A percentile compares a stretch with the other conserved stretches of the same genome.
These are phyloP conservation scores for Irpex lacteus DNA, from an alignment of 1,284 basidiomycete genomes.

Conservation along the genomic window DNA sequence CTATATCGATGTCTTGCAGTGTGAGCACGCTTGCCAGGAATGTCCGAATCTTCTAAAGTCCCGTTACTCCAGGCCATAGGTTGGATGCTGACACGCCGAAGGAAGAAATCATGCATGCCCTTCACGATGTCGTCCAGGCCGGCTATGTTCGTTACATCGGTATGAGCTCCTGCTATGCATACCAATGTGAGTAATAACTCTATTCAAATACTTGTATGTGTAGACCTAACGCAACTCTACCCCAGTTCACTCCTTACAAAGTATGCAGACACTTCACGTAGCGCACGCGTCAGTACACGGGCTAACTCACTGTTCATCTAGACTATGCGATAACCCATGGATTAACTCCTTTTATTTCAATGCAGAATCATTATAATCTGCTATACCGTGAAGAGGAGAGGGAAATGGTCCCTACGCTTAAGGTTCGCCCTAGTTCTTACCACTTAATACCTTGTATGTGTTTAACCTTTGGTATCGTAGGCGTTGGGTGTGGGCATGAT, in stretches of 20 bases:
- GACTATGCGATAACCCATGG: conserved; percentile 35
- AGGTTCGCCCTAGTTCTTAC: conserved; percentile 27
- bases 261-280: conserved; percentile 16
- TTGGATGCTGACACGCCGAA: conserved; percentile 54
- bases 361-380: conserved; percentile 65
- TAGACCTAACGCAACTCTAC: not conserved
- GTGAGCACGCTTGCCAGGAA: conserved; percentile 23
- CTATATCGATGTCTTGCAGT: conserved; percentile 69
- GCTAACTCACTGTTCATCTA: not conserved
- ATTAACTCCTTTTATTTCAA: conserved; percentile 66
- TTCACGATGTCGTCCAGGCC: conserved; percentile 35
- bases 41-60: not conserved
- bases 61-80: conserved; percentile 9
- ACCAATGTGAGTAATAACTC: conserved; percentile 27
- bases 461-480: conserved; percentile 8
- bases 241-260: conserved; percentile 17
- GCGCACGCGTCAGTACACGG: not conserved
- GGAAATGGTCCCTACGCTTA: conserved; percentile 63
- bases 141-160: conserved; percentile 34
- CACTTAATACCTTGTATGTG: too few species aligned
- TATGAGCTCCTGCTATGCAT: conserved; percentile 37
- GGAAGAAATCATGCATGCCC: conserved; percentile 31
- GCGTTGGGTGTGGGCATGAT: conserved; percentile 35
- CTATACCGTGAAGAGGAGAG: conserved; percentile 67
- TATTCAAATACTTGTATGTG: not conserved